These are phyloP conservation scores for Leavenworthia alabamica DNA, from an alignment of 345 rosid genomes.

Conservation along the genomic window DNA sequence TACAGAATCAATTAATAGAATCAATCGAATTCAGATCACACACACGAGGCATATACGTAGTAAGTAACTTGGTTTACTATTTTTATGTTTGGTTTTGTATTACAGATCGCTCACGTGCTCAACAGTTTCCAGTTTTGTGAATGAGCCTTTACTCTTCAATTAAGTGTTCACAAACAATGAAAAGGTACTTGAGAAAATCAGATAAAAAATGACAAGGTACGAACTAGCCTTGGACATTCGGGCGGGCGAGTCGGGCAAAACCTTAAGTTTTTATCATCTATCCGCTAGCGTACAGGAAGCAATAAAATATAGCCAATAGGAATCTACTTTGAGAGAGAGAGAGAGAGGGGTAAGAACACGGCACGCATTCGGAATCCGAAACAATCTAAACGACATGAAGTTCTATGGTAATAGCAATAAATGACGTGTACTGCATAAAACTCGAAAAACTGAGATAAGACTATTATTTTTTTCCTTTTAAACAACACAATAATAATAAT, in stretches of 20 bases:
- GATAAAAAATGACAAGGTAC: background rate
- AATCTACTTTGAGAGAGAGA: background rate
- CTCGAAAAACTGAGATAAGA: constrained; percentile 1
- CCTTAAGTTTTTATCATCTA: background rate
- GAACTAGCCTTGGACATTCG: no score
- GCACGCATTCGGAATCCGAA: constrained; percentile 1
- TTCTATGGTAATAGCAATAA: background rate
- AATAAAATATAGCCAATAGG: background rate
- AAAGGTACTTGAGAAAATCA: background rate
- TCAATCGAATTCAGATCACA: background rate
- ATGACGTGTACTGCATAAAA: constrained; percentile 2
- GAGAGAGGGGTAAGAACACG: constrained; percentile 3
- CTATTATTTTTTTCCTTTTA: background rate
- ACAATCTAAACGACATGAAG: constrained; percentile 8
- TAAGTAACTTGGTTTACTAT: background rate
- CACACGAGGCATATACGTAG: background rate
- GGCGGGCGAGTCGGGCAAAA: no score
- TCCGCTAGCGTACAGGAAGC: background rate
- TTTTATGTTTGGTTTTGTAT: background rate
- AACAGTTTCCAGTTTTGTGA: background rate
- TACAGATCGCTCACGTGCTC: background rate
- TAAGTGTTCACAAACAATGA: background rate
- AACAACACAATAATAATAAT: background rate
- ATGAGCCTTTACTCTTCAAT: constrained; percentile 1
- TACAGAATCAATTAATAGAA: background rate